Evolutionary conservation across 1,139 yeast genomes (phyloP).

Genomic region (Wickerhamomyces sp.): DNA sequence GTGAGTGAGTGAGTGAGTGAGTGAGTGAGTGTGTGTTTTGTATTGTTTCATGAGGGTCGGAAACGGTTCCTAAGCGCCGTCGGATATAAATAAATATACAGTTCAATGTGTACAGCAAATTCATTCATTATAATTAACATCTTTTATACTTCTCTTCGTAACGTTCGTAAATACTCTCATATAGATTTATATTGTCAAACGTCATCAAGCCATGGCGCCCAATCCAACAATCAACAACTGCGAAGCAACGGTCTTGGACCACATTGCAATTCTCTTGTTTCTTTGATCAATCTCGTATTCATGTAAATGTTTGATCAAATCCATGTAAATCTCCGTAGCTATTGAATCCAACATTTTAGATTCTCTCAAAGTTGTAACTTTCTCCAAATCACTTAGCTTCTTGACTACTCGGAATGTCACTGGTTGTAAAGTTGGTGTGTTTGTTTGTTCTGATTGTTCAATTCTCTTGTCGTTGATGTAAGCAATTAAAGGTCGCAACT

Average conservation of each 20-base stretch:
- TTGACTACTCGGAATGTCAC: slow-evolving; percentile 49
- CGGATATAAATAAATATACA: too few relatives aligned
- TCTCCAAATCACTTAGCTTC: slow-evolving; percentile 45
- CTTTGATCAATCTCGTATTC: slow-evolving; percentile 37
- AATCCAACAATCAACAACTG: slow-evolving; percentile 53
- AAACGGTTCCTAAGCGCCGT: too few relatives aligned
- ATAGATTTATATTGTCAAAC: not conserved
- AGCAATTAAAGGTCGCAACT: slow-evolving; percentile 54
- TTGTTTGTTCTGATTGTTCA: slow-evolving; percentile 13
- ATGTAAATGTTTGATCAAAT: slow-evolving; percentile 47
- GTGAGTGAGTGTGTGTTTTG: too few relatives aligned
- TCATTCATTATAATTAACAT: too few relatives aligned
- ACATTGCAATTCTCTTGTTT: slow-evolving; percentile 45
- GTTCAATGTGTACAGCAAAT: too few relatives aligned
- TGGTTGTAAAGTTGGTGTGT: slow-evolving; percentile 19
- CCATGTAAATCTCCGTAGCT: slow-evolving; percentile 56
- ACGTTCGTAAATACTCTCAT: too few relatives aligned
- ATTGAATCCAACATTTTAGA: slow-evolving; percentile 48
- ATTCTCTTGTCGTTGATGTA: slow-evolving; percentile 46
- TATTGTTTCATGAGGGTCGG: too few relatives aligned
- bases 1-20: too few relatives aligned
- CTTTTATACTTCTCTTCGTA: too few relatives aligned
- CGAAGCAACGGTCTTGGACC: slow-evolving; percentile 60
- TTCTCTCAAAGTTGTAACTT: slow-evolving; percentile 43
- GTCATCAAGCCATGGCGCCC: slow-evolving; percentile 48